Evolutionary conservation across 768 basidiomycete genomes (phyloP).

Genomic region (Mycena sanguinolenta): DNA sequence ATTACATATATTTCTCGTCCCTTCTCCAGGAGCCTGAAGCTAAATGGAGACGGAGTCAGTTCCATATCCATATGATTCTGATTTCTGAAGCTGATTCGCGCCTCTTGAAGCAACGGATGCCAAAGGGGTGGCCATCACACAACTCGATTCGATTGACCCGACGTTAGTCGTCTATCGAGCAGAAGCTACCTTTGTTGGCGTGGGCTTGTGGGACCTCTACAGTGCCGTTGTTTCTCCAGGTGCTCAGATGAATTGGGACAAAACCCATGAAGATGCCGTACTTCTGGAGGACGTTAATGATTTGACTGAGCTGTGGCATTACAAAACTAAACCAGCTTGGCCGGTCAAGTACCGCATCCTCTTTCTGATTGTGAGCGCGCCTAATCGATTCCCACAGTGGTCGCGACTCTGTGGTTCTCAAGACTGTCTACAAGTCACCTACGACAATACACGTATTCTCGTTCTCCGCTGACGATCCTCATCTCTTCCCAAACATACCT

Average conservation of each 20-base stretch:
- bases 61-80: constrained; percentile 25
- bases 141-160: constrained; percentile 96
- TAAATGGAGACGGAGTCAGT: constrained; percentile 92
- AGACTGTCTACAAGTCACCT: constrained; percentile 97
- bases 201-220: constrained; percentile 95
- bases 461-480: constrained; percentile 92
- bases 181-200: constrained; percentile 96
- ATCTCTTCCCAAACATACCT: constrained; percentile 84
- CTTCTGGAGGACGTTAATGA: constrained; percentile 92
- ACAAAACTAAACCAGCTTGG: constrained; percentile 93
- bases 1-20: constrained; percentile 98
- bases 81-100: constrained; percentile 24
- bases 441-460: constrained; percentile 95
- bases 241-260: constrained; percentile 88
- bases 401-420: constrained; percentile 90
- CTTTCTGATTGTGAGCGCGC: constrained; percentile 17
- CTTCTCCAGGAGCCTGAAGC: constrained; percentile 97
- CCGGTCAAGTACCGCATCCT: constrained; percentile 78
- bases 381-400: constrained; percentile 65
- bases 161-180: constrained; percentile 96
- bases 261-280: constrained; percentile 84
- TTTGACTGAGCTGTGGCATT: constrained; percentile 93
- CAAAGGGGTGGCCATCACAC: constrained; percentile 93
- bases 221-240: constrained; percentile 90
- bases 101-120: constrained; percentile 76